These are phyloP conservation scores for Yarrowia sp. DNA, from an alignment of 805 yeast species.

Conservation along the genomic window DNA sequence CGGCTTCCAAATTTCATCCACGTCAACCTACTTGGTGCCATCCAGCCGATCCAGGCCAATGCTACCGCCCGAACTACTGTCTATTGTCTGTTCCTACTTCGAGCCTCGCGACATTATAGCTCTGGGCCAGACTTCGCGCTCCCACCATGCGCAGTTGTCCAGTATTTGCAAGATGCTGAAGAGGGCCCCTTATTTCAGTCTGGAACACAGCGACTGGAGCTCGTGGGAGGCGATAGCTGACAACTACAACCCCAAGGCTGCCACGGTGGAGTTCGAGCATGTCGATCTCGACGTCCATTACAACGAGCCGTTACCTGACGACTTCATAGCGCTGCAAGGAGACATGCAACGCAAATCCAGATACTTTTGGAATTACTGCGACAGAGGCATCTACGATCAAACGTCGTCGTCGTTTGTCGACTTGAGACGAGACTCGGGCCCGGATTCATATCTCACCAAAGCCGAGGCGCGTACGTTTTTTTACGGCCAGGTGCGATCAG, in stretches of 20 bases:
- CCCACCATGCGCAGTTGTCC: not conserved
- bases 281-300: not conserved
- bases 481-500: not conserved
- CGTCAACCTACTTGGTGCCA: no score
- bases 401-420: not conserved
- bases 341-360: slow-evolving; percentile 3
- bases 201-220: slow-evolving; percentile 9
- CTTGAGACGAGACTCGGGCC: not conserved
- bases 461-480: not conserved
- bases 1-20: no score
- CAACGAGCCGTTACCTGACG: slow-evolving; percentile 1
- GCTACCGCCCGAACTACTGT: not conserved
- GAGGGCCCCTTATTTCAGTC: not conserved
- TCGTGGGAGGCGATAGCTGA: not conserved
- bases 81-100: not conserved
- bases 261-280: not conserved
- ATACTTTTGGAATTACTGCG: slow-evolving; percentile 1
- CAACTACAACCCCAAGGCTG: not conserved
- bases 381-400: not conserved
- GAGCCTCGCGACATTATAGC: not conserved
- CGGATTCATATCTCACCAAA: not conserved
- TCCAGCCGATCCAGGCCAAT: not conserved
- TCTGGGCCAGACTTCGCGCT: not conserved
- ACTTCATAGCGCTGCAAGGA: not conserved
- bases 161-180: not conserved